phyloP scores from a whole-genome alignment of 805 yeast species.

The Kockiozyma suomiensis region DNA sequence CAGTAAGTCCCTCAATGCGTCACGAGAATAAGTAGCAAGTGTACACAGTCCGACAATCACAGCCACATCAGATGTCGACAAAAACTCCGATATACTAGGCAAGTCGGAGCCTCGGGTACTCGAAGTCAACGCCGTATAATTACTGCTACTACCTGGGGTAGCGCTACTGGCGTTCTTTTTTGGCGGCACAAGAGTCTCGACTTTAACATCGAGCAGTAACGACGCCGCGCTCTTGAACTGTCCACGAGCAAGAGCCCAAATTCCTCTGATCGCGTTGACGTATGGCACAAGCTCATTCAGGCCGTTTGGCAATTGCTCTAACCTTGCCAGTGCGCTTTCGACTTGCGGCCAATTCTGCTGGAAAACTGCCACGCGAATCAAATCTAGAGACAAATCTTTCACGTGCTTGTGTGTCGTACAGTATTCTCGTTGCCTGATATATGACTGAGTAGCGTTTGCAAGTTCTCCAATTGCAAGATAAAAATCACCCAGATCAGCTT shows the following conservation, averaged over 20 bases:
- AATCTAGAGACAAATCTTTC: conserved; percentile 28
- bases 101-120: neutral
- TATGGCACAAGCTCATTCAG: conserved; percentile 18
- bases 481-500: conserved; percentile 30
- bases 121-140: neutral
- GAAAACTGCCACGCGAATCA: conserved; percentile 24
- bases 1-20: conserved; percentile 13
- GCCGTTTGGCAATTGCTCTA: conserved; percentile 21
- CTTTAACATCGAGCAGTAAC: conserved; percentile 8
- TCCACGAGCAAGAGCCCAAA: conserved; percentile 15
- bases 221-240: conserved; percentile 17
- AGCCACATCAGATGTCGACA: conserved; percentile 24
- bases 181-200: conserved; percentile 2
- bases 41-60: conserved; percentile 25
- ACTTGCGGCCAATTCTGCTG: conserved; percentile 29
- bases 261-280: conserved; percentile 18
- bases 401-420: conserved; percentile 32
- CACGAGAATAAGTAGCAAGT: conserved; percentile 24
- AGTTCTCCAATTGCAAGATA: conserved; percentile 24
- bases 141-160: neutral
- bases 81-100: conserved; percentile 19
- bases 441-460: conserved; percentile 22
- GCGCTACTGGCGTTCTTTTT: neutral
- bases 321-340: conserved; percentile 16
- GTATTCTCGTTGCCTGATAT: conserved; percentile 26